Conservation (phyloP, 2,329 filamentous ascomycete species). For the Endoconidiophora polonica region DNA sequence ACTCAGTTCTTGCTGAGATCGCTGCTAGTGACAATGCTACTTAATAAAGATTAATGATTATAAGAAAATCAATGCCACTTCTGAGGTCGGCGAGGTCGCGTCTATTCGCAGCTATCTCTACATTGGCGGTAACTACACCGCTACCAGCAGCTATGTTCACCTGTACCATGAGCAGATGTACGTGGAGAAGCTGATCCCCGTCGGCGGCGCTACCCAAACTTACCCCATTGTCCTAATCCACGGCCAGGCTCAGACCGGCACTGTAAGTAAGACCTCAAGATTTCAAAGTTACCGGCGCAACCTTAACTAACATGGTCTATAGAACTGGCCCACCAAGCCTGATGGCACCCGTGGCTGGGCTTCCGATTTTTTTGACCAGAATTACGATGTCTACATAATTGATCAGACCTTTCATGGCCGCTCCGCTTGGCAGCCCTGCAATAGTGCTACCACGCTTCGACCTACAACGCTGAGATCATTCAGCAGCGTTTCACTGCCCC, state of each 20-base stretch:
- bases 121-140: constrained; percentile 22
- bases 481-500: constrained; percentile 24
- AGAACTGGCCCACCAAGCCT: constrained; percentile 30
- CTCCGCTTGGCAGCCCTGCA: constrained; percentile 24
- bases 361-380: constrained; percentile 28
- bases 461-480: constrained; percentile 22
- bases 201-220: constrained; percentile 15
- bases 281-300: not conserved
- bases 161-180: constrained; percentile 29
- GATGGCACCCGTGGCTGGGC: constrained; percentile 32
- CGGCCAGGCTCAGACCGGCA: constrained; percentile 26
- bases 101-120: constrained; percentile 21
- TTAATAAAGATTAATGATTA: too few species aligned
- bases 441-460: constrained; percentile 16
- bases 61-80: not conserved
- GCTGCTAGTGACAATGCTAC: constrained; percentile 6
- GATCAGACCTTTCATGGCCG: constrained; percentile 30
- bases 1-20: not conserved
- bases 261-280: constrained; percentile 17
- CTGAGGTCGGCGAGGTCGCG: constrained; percentile 14
- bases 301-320: constrained; percentile 14
- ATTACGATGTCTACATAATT: constrained; percentile 30
- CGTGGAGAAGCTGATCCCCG: constrained; percentile 30
- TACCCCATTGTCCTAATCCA: constrained; percentile 27
- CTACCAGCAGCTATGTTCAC: constrained; percentile 17